Evolutionary conservation across 1,284 basidiomycete genomes (phyloP), one percentile per base, ranked within the genome.

Genomic region (Trametes hirsuta): DNA sequence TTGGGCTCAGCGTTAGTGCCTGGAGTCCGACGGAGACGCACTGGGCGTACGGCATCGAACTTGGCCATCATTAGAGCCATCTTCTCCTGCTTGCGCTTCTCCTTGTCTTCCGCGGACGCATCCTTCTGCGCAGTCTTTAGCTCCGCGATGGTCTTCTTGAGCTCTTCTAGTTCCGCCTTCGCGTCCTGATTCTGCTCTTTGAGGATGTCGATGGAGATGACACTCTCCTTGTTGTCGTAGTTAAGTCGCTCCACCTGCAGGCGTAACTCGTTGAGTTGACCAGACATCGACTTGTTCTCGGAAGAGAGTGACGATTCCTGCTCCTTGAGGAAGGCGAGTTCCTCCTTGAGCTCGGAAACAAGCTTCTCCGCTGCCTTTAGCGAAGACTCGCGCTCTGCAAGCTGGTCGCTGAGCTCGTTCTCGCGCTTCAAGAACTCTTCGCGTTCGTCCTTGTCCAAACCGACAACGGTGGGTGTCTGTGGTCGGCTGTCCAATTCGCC

Each of bases 51-150:
- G 68, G 91, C 86, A 79, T 96, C 96, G 71, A 99, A 97, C 76
- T 97, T 97, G 63, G 96, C 94, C 96, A 99, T 98, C 95, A 99
- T 97, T 67, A 97, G 83, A n/a, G 94, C 95, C 91, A 99, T 95
- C 84, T 97, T 97, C 79, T 98, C 97, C 71, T 97, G 95, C 78
- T 98, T 99, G 76, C 94, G 89, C 82, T 95, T 97, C 82, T 99
- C 97, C 80, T 97, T 98, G 73, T 97, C 97, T 75, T 98, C 97
- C 24, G 87, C 85, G 35, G 88, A 88, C 12, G 88, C 83, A 68
- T 96, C 94, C 79, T 93, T 95, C 75, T 95, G 92, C 34, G 86
- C 84, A 25, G 81, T 79, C 77, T 91, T 94, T 68, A 95, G 78
- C 54, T 95, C 93, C 30, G 85, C 79, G 61, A 96, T 87, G 68